phyloP scores from a whole-genome alignment of 306 rosid species.

The Glycine soja region DNA sequence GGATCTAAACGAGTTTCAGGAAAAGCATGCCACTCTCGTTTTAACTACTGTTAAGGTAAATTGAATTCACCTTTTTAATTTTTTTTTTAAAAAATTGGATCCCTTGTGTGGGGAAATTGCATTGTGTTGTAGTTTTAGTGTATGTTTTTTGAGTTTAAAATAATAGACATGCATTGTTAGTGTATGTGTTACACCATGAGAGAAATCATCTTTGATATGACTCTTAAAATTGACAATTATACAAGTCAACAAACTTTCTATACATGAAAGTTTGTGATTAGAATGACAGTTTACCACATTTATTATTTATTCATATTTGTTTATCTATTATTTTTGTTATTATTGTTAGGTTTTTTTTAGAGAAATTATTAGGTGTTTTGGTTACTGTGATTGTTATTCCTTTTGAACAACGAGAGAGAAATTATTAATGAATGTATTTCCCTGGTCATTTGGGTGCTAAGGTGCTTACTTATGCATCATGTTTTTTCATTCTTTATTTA shows the following conservation, averaged over 20 bases:
- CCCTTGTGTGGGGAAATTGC: slow-evolving; percentile 5
- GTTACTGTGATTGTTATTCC: neutral
- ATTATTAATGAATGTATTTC: slow-evolving; percentile 18
- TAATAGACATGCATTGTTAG: too few relatives aligned
- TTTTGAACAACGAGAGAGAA: neutral
- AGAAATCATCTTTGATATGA: too few relatives aligned
- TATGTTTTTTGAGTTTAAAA: neutral
- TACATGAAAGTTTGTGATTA: too few relatives aligned
- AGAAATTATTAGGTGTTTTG: neutral
- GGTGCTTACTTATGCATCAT: neutral
- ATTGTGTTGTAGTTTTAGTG: neutral
- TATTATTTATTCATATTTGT: neutral
- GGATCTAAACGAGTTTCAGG: slow-evolving; percentile 98
- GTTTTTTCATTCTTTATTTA: neutral
- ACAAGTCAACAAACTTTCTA: too few relatives aligned
- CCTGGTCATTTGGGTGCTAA: slow-evolving; percentile 18
- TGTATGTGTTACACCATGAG: too few relatives aligned
- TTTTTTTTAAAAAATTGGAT: neutral
- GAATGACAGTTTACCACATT: too few relatives aligned
- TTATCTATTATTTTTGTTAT: neutral
- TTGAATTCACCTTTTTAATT: neutral
- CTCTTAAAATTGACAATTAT: too few relatives aligned
- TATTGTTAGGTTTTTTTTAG: too few relatives aligned
- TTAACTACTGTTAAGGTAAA: slow-evolving; percentile 88
- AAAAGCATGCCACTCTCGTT: slow-evolving; percentile 90